Percentiles rank a stretch among this genome's conserved stretches.
Conservation (phyloP, 139 green algal genomes). For the Penium margaritaceum region DNA sequence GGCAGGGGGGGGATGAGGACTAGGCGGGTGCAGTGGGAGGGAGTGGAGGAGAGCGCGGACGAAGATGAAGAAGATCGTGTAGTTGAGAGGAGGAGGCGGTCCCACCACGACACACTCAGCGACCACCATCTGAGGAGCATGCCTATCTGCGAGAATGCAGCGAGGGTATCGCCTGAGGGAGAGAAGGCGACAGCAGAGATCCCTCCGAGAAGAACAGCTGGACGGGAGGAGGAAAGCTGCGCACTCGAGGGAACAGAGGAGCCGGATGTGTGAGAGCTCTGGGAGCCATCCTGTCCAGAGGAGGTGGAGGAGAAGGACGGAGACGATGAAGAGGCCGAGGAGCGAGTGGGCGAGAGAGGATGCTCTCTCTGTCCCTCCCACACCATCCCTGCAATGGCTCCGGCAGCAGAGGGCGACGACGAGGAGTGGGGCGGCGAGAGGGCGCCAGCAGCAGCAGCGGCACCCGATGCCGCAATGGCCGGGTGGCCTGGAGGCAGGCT, state of each 20-base stretch:
- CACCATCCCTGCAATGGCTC: not conserved
- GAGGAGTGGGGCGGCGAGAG: not conserved
- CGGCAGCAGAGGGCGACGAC: not conserved
- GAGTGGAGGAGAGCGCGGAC: not conserved
- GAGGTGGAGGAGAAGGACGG: not conserved
- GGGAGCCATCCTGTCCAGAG: too few relatives aligned
- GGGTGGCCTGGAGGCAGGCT: constrained; percentile 29
- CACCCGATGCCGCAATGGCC: not conserved
- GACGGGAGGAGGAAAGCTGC: not conserved
- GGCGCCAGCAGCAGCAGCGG: too few relatives aligned
- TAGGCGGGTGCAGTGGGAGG: constrained; percentile 32
- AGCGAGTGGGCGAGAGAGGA: not conserved
- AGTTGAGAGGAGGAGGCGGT: not conserved
- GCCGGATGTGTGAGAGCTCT: too few relatives aligned
- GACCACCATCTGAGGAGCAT: constrained; percentile 28
- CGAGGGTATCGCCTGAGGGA: constrained; percentile 22
- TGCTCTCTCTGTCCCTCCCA: not conserved
- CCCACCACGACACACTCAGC: constrained; percentile 26
- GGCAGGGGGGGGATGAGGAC: constrained; percentile 30
- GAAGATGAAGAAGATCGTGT: too few relatives aligned
- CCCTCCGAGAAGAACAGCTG: constrained; percentile 14
- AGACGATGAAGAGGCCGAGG: not conserved
- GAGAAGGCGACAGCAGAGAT: constrained; percentile 32
- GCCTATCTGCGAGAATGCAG: constrained; percentile 21
- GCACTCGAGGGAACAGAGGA: not conserved